Evolutionary conservation across 2,329 filamentous ascomycete species (phyloP).

Genomic region (Fusarium nematophilum): DNA sequence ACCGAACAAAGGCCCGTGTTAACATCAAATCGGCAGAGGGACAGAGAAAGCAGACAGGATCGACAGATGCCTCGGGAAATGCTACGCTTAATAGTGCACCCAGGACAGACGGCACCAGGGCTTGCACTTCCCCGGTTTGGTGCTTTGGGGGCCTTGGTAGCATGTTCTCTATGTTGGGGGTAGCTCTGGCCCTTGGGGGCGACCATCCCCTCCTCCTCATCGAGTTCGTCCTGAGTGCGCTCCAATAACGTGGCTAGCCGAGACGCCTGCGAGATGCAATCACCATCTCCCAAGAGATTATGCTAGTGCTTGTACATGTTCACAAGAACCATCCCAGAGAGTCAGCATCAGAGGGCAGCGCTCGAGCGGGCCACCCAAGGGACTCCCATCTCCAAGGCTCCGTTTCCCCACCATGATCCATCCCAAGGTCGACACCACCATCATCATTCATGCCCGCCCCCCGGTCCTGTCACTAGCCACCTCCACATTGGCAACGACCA

Average conservation of each 20-base stretch:
- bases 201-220: constrained; percentile 22
- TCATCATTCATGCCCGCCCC: constrained; percentile 44
- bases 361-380: constrained; percentile 30
- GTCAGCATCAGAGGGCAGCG: constrained; percentile 35
- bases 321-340: constrained; percentile 26
- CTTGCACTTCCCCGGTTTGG: constrained; percentile 39
- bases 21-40: constrained; percentile 24
- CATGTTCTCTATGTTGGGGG: constrained; percentile 33
- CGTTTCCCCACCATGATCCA: constrained; percentile 42
- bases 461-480: constrained; percentile 47
- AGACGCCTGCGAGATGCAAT: constrained; percentile 31
- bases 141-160: constrained; percentile 41
- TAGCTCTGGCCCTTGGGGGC: constrained; percentile 26
- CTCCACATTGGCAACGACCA: constrained; percentile 46
- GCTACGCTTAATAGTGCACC: constrained; percentile 24
- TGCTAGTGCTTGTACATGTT: constrained; percentile 18
- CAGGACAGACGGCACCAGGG: constrained; percentile 33
- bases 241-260: constrained; percentile 37
- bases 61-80: constrained; percentile 35
- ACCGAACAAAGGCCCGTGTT: constrained; percentile 27
- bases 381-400: constrained; percentile 38
- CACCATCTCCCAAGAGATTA: constrained; percentile 20
- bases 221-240: constrained; percentile 27
- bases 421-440: constrained; percentile 46
- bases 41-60: constrained; percentile 30